These are phyloP conservation scores for Pythium dissimile DNA, from an alignment of 352 stramenopile species.

Conservation along the genomic window DNA sequence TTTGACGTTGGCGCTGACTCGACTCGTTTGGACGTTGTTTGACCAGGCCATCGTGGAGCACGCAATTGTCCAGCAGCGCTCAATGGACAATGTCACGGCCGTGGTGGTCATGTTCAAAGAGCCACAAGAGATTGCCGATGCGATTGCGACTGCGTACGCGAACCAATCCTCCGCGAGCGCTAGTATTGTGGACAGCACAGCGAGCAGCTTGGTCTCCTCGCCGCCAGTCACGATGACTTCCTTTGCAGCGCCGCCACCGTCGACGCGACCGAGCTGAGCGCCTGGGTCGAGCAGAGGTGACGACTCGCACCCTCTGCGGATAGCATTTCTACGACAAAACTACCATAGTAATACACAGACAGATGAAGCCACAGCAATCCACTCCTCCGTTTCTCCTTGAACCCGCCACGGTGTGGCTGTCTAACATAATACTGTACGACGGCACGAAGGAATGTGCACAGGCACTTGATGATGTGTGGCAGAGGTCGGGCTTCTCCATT, in stretches of 20 bases:
- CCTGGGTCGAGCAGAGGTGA: too few species aligned
- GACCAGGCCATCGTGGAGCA: conserved; percentile 67
- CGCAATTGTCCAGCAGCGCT: conserved; percentile 81
- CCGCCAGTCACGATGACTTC: conserved; percentile 13
- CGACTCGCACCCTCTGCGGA: too few species aligned
- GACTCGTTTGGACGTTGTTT: neutral
- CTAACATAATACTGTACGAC: too few species aligned
- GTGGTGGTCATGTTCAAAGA: conserved; percentile 85
- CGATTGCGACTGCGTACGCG: neutral
- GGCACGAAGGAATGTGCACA: too few species aligned
- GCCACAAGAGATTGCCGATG: conserved; percentile 34
- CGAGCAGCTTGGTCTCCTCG: conserved; percentile 2
- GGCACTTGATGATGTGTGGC: too few species aligned
- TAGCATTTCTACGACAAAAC: too few species aligned
- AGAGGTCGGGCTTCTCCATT: too few species aligned
- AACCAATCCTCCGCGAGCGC: neutral
- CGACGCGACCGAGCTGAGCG: neutral
- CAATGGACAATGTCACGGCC: conserved; percentile 83
- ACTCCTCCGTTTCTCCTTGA: too few species aligned
- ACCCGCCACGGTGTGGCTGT: too few species aligned
- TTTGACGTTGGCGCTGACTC: neutral
- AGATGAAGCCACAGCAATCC: too few species aligned
- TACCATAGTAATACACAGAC: too few species aligned
- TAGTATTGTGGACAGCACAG: conserved; percentile 2
- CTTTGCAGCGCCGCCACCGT: conserved; percentile 3